Evolutionary conservation across 2,329 filamentous ascomycete species (phyloP).

Genomic region (Madurella mycetomatis): DNA sequence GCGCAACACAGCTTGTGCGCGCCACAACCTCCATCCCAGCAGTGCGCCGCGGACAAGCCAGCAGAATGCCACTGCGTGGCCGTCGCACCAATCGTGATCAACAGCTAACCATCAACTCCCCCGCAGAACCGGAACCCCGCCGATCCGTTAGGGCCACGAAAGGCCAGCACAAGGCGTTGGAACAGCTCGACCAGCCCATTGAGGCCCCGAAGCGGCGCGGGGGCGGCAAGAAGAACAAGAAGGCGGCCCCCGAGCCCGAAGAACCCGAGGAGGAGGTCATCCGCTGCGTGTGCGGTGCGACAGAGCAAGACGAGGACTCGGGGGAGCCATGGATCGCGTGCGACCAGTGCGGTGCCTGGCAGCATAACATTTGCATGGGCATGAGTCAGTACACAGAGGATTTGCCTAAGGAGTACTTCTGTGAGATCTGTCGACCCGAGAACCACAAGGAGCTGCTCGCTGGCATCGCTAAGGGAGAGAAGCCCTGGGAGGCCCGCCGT

Average conservation of each 20-base stretch:
- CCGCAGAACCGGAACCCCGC: conserved; percentile 67
- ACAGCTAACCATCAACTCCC: conserved; percentile 20
- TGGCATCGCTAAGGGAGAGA: conserved; percentile 73
- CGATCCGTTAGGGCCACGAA: conserved; percentile 95
- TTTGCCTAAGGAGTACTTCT: conserved; percentile 81
- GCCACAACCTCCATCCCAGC: not conserved
- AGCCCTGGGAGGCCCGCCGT: conserved; percentile 74
- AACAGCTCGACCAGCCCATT: conserved; percentile 61
- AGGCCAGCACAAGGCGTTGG: conserved; percentile 89
- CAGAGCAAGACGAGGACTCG: conserved; percentile 78
- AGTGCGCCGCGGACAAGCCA: not conserved
- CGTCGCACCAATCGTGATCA: conserved; percentile 9
- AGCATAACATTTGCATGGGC: conserved; percentile 95
- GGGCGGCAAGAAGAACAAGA: conserved; percentile 46
- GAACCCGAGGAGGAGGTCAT: conserved; percentile 68
- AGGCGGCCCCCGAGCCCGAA: conserved; percentile 56
- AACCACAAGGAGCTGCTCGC: conserved; percentile 78
- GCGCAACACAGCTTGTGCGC: conserved; percentile 6
- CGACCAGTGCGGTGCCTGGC: conserved; percentile 89
- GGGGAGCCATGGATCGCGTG: conserved; percentile 94
- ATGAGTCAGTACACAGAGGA: conserved; percentile 74
- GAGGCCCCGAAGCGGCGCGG: conserved; percentile 50
- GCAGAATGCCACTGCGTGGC: conserved; percentile 5
- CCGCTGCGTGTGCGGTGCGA: conserved; percentile 87
- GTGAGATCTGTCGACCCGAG: conserved; percentile 81